Conservation (phyloP, 169 alveolate species). For the Plasmodium yoelii region DNA sequence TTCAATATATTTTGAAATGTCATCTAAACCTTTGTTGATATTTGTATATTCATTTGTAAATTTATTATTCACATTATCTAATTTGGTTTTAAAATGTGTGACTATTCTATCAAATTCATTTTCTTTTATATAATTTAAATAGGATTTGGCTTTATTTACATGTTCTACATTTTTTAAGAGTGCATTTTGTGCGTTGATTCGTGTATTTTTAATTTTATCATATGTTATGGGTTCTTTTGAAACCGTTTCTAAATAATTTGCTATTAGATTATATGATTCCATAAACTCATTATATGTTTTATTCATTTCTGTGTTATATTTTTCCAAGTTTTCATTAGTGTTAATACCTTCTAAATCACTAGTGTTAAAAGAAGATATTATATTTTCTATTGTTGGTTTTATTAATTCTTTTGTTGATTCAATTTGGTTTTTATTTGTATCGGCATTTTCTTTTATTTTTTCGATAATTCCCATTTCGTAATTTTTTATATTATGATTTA, state of each 20-base stretch:
- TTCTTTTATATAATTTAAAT: not conserved
- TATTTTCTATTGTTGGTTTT: not conserved
- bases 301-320: not conserved
- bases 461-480: slow-evolving; percentile 34
- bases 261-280: not conserved
- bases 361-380: not conserved
- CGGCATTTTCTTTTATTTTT: slow-evolving; percentile 12
- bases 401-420: slow-evolving; percentile 11
- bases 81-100: not conserved
- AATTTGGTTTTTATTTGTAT: not conserved
- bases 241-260: not conserved
- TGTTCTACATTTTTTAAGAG: not conserved
- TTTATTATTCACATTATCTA: not conserved
- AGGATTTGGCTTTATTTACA: not conserved
- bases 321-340: not conserved
- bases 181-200: not conserved
- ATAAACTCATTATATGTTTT: not conserved
- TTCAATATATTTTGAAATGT: not conserved
- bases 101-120: slow-evolving; percentile 14
- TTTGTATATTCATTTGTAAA: not conserved
- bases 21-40: not conserved
- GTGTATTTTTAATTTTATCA: not conserved
- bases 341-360: not conserved
- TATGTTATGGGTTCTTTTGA: not conserved
- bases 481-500: slow-evolving; percentile 5